phyloP scores from a whole-genome alignment of 2,329 filamentous ascomycete species.

The Trichoderma atrobrunneum region DNA sequence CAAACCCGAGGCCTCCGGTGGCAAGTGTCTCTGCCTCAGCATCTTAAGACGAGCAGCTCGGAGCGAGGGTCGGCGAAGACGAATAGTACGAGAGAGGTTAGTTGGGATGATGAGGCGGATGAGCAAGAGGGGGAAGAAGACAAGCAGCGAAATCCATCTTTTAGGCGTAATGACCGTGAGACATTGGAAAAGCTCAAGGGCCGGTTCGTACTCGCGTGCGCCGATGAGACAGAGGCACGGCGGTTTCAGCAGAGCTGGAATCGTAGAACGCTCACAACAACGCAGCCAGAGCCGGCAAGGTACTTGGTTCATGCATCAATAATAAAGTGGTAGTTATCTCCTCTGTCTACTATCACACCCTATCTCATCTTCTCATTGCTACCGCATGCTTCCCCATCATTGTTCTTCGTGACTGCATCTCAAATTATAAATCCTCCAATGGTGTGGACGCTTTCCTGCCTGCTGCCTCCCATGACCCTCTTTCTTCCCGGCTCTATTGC shows the following conservation, averaged over 20 bases:
- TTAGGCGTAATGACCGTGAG: constrained; percentile 16
- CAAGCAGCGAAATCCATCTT: background rate
- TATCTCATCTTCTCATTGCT: background rate
- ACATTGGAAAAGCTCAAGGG: constrained; percentile 24
- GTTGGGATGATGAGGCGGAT: background rate
- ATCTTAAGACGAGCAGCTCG: constrained; percentile 6
- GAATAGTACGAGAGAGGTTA: background rate
- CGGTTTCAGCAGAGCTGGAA: constrained; percentile 45
- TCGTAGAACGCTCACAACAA: constrained; percentile 30
- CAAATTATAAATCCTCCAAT: background rate
- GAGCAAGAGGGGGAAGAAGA: background rate
- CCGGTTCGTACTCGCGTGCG: constrained; percentile 36
- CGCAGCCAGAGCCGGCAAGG: constrained; percentile 16
- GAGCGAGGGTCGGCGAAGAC: background rate
- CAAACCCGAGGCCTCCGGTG: constrained; percentile 30
- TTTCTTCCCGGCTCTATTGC: background rate
- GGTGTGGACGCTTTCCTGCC: background rate
- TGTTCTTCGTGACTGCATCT: background rate
- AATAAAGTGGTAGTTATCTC: constrained; percentile 31
- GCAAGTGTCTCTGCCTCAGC: constrained; percentile 25
- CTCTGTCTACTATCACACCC: background rate
- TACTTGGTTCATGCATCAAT: constrained; percentile 32
- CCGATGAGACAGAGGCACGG: constrained; percentile 34
- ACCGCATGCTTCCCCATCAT: background rate
- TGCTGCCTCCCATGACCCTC: background rate